Base-by-base conservation (phyloP, 495 filamentous ascomycete species). In the Lasiosphaeris hirsuta region DNA sequence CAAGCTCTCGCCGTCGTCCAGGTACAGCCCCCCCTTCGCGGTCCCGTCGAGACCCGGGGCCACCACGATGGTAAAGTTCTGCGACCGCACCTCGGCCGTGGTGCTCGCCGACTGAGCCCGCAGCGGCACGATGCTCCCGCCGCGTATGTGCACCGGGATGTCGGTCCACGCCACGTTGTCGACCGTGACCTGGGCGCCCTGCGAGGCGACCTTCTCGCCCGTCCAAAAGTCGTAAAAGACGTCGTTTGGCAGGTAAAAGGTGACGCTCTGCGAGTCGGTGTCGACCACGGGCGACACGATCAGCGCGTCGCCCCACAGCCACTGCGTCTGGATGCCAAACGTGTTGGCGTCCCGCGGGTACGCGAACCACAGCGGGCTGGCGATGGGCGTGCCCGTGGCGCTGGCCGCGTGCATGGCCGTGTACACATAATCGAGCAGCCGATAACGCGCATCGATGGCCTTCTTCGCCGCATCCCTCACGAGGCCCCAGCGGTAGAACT, bases 161-260 rank as follows among this genome's bases (percentile, higher is more conserved):
- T 82, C 75, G 11, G 83, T 82, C 68, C 82, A 81, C 23, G 61
- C 74, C 45, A 89, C 71, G 55, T 83, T 67, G 18, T 62, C 62
- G 23, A 88, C 65, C 2, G 74, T 82, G 37, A 84, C 63, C 19
- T 57, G 73, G 10, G 62, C 63, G 4, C 86, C 87, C 0, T 4
- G 59, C 5, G 86, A 85, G 6, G 69, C 73, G n/a, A 92, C 62
- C 3, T 69, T 62, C 40, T 75, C 68, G 40, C 79, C 75, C 0
- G 87, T 89, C 72, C 81, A 84, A 75, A 83, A 90, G 68, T 92
- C 89, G 73, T 92, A 94, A 75, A 88, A 92, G 54, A 84, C 63
- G 63, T 87, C 88, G 7, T 46, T 17, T 11, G 90, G 88, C 42
- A 95, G 77, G 71, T 93, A 93, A 39, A 87, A 81, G 1, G 76